Evolutionary conservation across 768 basidiomycete species (phyloP).

Genomic region (Pleurotus eryngii): DNA sequence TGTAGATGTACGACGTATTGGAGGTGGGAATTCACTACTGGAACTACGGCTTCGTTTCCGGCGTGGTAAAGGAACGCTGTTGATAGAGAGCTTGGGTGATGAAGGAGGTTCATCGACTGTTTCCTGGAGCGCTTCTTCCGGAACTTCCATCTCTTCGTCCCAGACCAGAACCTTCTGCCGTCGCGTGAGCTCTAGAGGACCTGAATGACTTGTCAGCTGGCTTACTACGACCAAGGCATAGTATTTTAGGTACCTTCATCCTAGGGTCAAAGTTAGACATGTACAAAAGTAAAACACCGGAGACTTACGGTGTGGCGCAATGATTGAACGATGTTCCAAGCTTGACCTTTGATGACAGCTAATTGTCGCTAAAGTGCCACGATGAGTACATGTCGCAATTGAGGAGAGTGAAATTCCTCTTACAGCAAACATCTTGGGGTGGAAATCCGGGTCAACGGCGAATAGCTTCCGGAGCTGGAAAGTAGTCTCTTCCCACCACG

Average conservation of each 20-base stretch:
- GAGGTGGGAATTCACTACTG: conserved; percentile 72
- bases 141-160: conserved; percentile 80
- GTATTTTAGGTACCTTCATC: conserved; percentile 59
- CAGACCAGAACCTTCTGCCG: conserved; percentile 77
- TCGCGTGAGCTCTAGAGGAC: conserved; percentile 89
- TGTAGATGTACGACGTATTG: conserved; percentile 59
- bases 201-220: conserved; percentile 31
- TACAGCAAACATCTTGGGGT: conserved; percentile 86
- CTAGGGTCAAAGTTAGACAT: conserved; percentile 30
- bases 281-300: conserved; percentile 1
- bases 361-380: conserved; percentile 60
- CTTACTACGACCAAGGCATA: too few species aligned
- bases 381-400: not conserved
- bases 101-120: conserved; percentile 33
- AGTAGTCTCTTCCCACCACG: conserved; percentile 90
- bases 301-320: conserved; percentile 68
- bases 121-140: conserved; percentile 50
- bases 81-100: conserved; percentile 63
- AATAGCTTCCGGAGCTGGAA: conserved; percentile 74
- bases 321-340: conserved; percentile 86
- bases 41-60: conserved; percentile 59
- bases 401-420: conserved; percentile 18
- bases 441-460: conserved; percentile 80
- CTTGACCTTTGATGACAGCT: conserved; percentile 90
- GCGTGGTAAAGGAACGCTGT: conserved; percentile 55